Evolutionary conservation across 1,139 yeast genomes (phyloP).

Genomic region (Yamadazyma atlantica): DNA sequence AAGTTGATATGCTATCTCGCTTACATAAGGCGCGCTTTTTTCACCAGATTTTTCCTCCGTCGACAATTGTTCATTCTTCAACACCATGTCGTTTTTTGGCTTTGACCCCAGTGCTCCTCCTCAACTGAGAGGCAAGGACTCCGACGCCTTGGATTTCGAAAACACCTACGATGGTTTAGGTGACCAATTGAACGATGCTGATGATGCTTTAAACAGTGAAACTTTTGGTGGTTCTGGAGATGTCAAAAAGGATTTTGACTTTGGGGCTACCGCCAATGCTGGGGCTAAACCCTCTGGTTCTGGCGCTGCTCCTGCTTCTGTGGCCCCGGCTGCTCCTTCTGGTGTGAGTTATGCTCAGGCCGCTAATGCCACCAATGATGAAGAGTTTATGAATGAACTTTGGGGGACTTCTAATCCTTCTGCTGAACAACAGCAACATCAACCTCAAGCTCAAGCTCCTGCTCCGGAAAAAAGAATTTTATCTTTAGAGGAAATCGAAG

Average conservation of each 20-base stretch:
- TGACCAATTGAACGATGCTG: slow-evolving; percentile 63
- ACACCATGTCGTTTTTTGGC: slow-evolving; percentile 56
- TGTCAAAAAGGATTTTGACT: slow-evolving; percentile 73
- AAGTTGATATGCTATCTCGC: neutral
- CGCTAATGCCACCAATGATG: slow-evolving; percentile 37
- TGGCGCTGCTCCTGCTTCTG: slow-evolving; percentile 11
- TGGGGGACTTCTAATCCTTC: slow-evolving; percentile 41
- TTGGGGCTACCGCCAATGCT: slow-evolving; percentile 53
- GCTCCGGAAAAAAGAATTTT: slow-evolving; percentile 45
- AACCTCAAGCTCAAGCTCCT: slow-evolving; percentile 8
- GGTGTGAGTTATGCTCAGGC: slow-evolving; percentile 61
- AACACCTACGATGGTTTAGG: slow-evolving; percentile 84
- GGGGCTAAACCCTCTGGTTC: neutral
- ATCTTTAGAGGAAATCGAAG: slow-evolving; percentile 76
- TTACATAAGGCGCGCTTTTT: slow-evolving; percentile 1
- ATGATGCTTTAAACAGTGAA: slow-evolving; percentile 82
- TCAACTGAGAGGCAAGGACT: slow-evolving; percentile 14
- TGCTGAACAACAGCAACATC: slow-evolving; percentile 9
- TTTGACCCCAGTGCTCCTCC: slow-evolving; percentile 51
- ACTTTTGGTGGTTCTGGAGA: slow-evolving; percentile 72
- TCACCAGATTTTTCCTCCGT: slow-evolving; percentile 8
- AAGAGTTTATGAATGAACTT: slow-evolving; percentile 50
- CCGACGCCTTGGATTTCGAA: slow-evolving; percentile 65
- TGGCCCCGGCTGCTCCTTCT: slow-evolving; percentile 24
- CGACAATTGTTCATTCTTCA: slow-evolving; percentile 6